Evolutionary conservation across 805 yeast genomes (phyloP), one percentile per base, ranked within the genome.

Genomic region (Wickerhamomyces chambardii): DNA sequence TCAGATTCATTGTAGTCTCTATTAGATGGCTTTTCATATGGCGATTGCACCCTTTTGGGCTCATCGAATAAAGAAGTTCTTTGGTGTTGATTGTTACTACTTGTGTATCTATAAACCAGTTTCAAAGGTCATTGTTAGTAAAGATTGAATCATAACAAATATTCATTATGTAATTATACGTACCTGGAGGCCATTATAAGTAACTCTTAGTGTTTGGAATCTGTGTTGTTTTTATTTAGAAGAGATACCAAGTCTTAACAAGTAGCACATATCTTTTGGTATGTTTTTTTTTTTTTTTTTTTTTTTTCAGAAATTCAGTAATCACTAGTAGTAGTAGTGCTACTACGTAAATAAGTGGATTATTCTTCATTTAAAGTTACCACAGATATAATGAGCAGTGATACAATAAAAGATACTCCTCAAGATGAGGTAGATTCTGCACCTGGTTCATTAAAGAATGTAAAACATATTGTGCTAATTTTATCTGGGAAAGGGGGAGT

Each of bases 401-500:
- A n/a, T n/a, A n/a, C n/a, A n/a, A n/a, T n/a, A n/a, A n/a, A n/a
- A n/a, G n/a, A n/a, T n/a, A n/a, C n/a, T n/a, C n/a, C 27, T 2
- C 27, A 28, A 14, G 15, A 15, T 17, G 39, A 43, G 24, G 14
- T 26, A 14, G 43, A 17, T 15, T 50, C 36, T 14, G 45, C 56
- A 11, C 59, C 58, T 4, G 45, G 53, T 26, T 55, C 73, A 2
- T 48, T 73, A 17, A 48, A 58, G 16, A 62, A 70, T 34, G 79
- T 90, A 24, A 77, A 78, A 46, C 95, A 90, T 53, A 76, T 92
- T 5, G 54, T 87, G 4, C 66, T 92, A 26, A 78, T 92, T 10
- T 72, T 92, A 3, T 86, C 96, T 0, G 99, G 97, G 1, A 87
- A 87, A 56, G 97, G 97, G 21, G 97, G 98, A 17, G 98, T 92